Base-by-base conservation (phyloP, 148 eudicot species). In the Chenopodium formosanum region DNA sequence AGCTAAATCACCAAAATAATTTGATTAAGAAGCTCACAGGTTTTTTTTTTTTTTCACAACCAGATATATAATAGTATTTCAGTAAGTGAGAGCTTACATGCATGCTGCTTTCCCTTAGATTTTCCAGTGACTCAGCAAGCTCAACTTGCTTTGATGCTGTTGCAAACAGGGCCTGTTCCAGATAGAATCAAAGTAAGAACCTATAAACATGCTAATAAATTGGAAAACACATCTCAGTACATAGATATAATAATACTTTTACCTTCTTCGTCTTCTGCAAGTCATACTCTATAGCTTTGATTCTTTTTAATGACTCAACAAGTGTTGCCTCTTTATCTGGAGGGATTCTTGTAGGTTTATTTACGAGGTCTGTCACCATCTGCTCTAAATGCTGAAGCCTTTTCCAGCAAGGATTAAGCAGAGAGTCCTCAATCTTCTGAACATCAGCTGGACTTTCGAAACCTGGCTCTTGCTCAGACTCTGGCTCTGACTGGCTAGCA, bases 81-180 rank as follows among this genome's bases (percentile, higher is more conserved):
- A 32, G 75, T 37, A 67, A 13, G 67, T 75, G 74, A 78, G 74
- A 82, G 76, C 98, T 90, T 88, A 95, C 96, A 67, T 82, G 89
- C 75, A 87, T 52, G 47, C 82, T 91, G 84, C 80, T 84, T 81
- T 93, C 97, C 83, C 83, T 90, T 50, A 95, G 80, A 76, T 74
- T 88, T 85, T 95, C 97, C 80, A 95, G 81, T 64, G 99, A 93
- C 74, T 91, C 91, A 17, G 94, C 96, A 82, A 93, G 97, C 86
- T 95, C 99, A 76, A 87, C 89, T 84, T 95, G 99, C 87, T 92
- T 90, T 37, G 99, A 93, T 62, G 97, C 92, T 19, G 99, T 91
- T 63, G 97, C 99, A 83, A 94, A 76, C 79, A 95, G 84, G 31
- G 91, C 94, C 97, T 94, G 73, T 76, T 65, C 68, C 47, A 58